Evolutionary conservation across 2,329 filamentous ascomycete species (phyloP).

Genomic region (Pseudogymnoascus sp.): DNA sequence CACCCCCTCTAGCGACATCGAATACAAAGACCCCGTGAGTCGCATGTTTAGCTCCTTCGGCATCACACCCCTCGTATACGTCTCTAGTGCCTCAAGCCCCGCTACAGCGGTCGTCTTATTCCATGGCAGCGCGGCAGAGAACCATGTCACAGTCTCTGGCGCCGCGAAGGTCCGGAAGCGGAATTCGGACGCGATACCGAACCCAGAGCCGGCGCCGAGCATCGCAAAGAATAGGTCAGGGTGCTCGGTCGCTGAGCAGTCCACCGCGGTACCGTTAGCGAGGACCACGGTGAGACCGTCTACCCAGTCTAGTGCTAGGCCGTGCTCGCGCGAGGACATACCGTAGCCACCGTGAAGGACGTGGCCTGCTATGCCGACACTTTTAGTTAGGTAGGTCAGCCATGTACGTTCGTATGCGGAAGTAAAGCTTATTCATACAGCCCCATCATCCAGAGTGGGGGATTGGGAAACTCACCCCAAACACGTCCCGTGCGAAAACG

Average conservation of each 20-base stretch:
- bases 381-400: neutral
- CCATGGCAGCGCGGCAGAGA: slow-evolving; percentile 16
- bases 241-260: slow-evolving; percentile 19
- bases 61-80: neutral
- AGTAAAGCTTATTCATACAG: too few species aligned
- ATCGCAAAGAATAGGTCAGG: slow-evolving; percentile 29
- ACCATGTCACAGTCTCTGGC: slow-evolving; percentile 24
- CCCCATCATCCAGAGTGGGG: too few species aligned
- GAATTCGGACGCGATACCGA: slow-evolving; percentile 29
- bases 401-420: too few species aligned
- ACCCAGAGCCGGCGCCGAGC: slow-evolving; percentile 29
- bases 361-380: slow-evolving; percentile 38
- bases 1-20: neutral
- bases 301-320: slow-evolving; percentile 44
- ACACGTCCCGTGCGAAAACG: slow-evolving; percentile 37
- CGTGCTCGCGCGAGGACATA: slow-evolving; percentile 38
- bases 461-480: slow-evolving; percentile 25
- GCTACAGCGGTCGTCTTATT: neutral
- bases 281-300: slow-evolving; percentile 39
- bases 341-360: slow-evolving; percentile 40
- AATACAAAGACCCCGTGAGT: neutral
- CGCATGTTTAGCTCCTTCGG: neutral
- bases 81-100: neutral
- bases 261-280: slow-evolving; percentile 24
- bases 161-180: slow-evolving; percentile 28